phyloP scores from a whole-genome alignment of 331 rosid genomes.

The Quercus tomentella region DNA sequence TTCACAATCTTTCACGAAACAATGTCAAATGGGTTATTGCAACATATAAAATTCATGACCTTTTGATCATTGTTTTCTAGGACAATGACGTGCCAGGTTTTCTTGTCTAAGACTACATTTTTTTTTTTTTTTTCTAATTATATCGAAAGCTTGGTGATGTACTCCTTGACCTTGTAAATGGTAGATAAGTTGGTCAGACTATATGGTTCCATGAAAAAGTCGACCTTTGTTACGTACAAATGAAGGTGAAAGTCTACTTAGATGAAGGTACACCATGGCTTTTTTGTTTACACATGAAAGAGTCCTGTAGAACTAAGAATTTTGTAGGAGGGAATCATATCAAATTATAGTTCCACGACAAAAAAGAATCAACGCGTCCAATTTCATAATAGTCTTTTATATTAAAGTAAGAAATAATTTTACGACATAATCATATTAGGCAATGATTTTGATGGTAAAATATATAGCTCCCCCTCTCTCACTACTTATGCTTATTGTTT shows the following conservation, averaged over 20 bases:
- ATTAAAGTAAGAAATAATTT: too few relatives aligned
- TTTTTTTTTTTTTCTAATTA: background rate
- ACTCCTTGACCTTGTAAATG: background rate
- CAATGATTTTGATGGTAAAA: too few relatives aligned
- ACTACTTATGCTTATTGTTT: too few relatives aligned
- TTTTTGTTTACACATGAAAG: too few relatives aligned
- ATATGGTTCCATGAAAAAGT: background rate
- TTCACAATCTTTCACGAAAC: constrained; percentile 7
- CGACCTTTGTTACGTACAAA: background rate
- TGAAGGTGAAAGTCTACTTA: background rate
- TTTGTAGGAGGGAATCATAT: too few relatives aligned
- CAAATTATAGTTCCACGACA: too few relatives aligned
- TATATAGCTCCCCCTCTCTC: too few relatives aligned
- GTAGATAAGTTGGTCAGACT: background rate
- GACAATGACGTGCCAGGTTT: background rate
- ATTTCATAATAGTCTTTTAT: too few relatives aligned
- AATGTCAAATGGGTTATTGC: background rate
- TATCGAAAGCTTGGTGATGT: background rate
- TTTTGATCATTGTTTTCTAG: background rate
- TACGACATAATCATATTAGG: too few relatives aligned
- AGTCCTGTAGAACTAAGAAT: too few relatives aligned
- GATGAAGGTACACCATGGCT: background rate
- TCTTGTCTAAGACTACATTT: background rate
- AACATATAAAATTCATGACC: background rate
- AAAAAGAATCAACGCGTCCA: too few relatives aligned